These are phyloP conservation scores for Shiraia bambusicola DNA, from an alignment of 2,329 filamentous ascomycete species.

Conservation along the genomic window DNA sequence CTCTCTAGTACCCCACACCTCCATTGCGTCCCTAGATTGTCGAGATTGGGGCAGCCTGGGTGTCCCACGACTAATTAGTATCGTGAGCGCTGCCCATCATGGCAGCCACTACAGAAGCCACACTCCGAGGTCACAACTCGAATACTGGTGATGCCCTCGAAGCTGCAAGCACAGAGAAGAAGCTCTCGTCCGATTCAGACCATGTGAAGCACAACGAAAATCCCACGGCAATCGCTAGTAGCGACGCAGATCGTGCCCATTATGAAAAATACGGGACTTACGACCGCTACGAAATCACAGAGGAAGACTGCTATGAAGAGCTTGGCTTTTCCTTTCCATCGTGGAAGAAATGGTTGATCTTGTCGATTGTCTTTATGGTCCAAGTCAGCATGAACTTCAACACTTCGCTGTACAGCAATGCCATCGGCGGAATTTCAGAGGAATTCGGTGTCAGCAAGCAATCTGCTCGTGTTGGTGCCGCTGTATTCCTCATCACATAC, in stretches of 20 bases:
- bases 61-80: background rate
- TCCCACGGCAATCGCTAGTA: constrained; percentile 12
- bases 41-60: background rate
- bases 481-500: constrained; percentile 77
- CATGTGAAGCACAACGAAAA: constrained; percentile 23
- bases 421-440: constrained; percentile 54
- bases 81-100: constrained; percentile 3
- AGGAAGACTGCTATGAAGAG: constrained; percentile 53
- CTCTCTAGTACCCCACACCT: too few species aligned
- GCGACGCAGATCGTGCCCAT: constrained; percentile 29
- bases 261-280: constrained; percentile 41
- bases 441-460: constrained; percentile 70
- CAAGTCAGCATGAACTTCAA: constrained; percentile 62
- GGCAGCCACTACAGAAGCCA: constrained; percentile 18
- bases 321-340: constrained; percentile 53
- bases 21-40: too few species aligned
- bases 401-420: constrained; percentile 58
- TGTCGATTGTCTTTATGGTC: constrained; percentile 55
- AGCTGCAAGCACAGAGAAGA: constrained; percentile 23
- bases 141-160: constrained; percentile 17
- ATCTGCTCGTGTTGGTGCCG: constrained; percentile 70
- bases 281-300: constrained; percentile 52
- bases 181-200: constrained; percentile 20
- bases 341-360: constrained; percentile 57
- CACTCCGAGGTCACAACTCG: constrained; percentile 20